Evolutionary conservation across 805 yeast species (phyloP), one percentile per base, ranked within the genome.

Genomic region (Brettanomyces nanus): DNA sequence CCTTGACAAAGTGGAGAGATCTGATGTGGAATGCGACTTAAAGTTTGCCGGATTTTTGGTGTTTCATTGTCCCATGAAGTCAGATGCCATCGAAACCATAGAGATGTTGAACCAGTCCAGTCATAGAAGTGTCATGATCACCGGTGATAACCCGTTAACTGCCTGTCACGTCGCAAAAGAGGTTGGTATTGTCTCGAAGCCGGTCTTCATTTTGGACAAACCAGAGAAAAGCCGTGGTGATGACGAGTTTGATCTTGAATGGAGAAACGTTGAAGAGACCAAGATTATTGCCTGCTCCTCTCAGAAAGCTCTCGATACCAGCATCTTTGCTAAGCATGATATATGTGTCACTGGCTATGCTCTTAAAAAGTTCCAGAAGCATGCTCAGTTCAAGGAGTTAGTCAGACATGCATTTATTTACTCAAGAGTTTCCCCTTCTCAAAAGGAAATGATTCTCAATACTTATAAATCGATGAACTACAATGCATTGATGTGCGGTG

Each of bases 131-230:
- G 77, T 92, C 31, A 92, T 92, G 98, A 92, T 92, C 50, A 92
- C 98, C 35, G 98, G 98, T 70, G 98, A 92, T 63, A 92, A 90
- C 61, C 97, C 98, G 28, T 74, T 92, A 56, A 92, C 98, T 48
- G 98, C 98, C 23, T 92, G 92, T 44, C 97, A 90, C 58, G 98
- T 92, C 50, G 97, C 97, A 18, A 79, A 80, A 51, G 95, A 86
- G 62, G 97, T 92, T 42, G 81, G 69, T 15, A 92, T 92, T 54
- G 81, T 87, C 42, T 83, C 82, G 36, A 79, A 86, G 49, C 86
- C 82, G 37, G 85, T 84, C 28, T 68, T 92, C 52, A 86, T 92
- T 50, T 69, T 92, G 51, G 98, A 90, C 63, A 75, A 78, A 18
- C 86, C 90, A 27, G 92, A 82, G 54, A 80, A 74, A 15, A 37